These are phyloP conservation scores for Phytophthora constricta DNA, from an alignment of 352 stramenopile species.

Conservation along the genomic window DNA sequence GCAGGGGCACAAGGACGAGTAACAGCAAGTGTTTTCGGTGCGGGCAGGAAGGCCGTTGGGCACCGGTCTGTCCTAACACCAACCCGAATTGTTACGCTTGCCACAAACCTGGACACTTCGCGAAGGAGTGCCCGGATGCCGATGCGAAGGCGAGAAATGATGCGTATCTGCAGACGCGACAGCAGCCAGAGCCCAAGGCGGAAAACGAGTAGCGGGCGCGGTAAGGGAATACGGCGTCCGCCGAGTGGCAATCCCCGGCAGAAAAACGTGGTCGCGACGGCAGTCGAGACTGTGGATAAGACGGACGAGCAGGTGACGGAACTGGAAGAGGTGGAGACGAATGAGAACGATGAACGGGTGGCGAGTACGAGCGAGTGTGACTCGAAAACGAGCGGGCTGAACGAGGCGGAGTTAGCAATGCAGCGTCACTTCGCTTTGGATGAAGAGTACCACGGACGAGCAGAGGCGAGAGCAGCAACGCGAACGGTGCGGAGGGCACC, in stretches of 20 bases:
- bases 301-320: background rate
- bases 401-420: no score
- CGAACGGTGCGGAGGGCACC: no score
- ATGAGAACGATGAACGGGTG: background rate
- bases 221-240: background rate
- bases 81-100: background rate
- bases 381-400: no score
- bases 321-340: background rate
- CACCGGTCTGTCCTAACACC: background rate
- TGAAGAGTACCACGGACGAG: no score
- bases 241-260: no score
- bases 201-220: background rate
- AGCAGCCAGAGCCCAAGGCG: background rate
- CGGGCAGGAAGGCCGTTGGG: no score
- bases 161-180: background rate
- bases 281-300: background rate
- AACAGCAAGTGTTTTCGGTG: no score
- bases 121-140: background rate
- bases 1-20: no score
- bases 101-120: background rate
- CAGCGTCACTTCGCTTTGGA: no score
- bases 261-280: no score
- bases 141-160: background rate
- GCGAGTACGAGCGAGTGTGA: no score
- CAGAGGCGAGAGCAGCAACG: no score